A percentile compares a stretch with the other conserved stretches of the same genome.
Evolutionary conservation across 2,329 filamentous ascomycete genomes (phyloP).

Genomic region (Pseudocercospora cruenta): DNA sequence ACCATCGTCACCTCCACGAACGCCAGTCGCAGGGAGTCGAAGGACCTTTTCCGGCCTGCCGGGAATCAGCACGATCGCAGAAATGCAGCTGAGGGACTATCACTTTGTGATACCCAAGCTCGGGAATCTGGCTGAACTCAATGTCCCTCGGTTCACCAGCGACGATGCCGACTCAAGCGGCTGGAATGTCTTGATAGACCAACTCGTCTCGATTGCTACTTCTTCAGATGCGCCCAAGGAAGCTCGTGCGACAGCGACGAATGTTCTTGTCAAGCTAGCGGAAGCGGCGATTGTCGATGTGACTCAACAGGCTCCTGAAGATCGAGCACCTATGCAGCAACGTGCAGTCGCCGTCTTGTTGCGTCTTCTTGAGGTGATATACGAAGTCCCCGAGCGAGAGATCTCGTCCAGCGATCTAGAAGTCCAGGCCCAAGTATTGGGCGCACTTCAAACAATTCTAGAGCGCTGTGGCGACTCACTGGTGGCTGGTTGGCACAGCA

Average conservation of each 20-base stretch:
- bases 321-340: conserved; percentile 35
- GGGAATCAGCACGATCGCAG: conserved; percentile 44
- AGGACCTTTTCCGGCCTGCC: conserved; percentile 50
- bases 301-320: conserved; percentile 48
- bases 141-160: conserved; percentile 65
- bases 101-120: conserved; percentile 55
- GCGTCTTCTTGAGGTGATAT: conserved; percentile 49
- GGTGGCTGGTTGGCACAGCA: conserved; percentile 79
- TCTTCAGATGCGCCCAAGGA: conserved; percentile 44
- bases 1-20: conserved; percentile 19
- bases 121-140: conserved; percentile 50
- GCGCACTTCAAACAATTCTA: conserved; percentile 70
- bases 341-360: conserved; percentile 44
- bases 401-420: conserved; percentile 41
- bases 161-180: conserved; percentile 70
- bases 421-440: conserved; percentile 73
- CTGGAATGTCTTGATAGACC: conserved; percentile 69
- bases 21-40: conserved; percentile 33
- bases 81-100: conserved; percentile 48
- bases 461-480: conserved; percentile 88
- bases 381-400: conserved; percentile 29
- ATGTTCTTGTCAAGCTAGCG: conserved; percentile 54
- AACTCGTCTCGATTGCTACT: conserved; percentile 55
- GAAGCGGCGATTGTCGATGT: conserved; percentile 57
- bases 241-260: conserved; percentile 54